Evolutionary conservation across 805 yeast genomes (phyloP).

Genomic region (Wickerhamiella bombiphila): DNA sequence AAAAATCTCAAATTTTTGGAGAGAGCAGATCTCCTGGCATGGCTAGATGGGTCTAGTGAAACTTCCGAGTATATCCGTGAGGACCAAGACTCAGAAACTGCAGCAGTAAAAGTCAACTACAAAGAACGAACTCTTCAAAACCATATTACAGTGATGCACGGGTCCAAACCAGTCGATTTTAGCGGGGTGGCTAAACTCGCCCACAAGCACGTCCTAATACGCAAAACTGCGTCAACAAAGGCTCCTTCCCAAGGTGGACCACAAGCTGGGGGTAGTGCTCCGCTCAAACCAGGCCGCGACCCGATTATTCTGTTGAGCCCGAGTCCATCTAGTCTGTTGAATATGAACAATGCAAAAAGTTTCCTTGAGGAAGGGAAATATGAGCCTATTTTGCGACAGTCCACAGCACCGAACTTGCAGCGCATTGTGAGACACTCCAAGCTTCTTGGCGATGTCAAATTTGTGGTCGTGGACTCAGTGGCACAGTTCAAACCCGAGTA

Average conservation of each 20-base stretch:
- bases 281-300: conserved; percentile 25
- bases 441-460: conserved; percentile 43
- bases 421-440: conserved; percentile 43
- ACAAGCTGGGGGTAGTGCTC: conserved; percentile 1
- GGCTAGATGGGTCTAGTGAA: conserved; percentile 59
- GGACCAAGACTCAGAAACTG: conserved; percentile 3
- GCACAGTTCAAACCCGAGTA: conserved; percentile 87
- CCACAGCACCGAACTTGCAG: conserved; percentile 27
- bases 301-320: conserved; percentile 71
- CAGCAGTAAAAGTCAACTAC: conserved; percentile 3
- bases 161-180: conserved; percentile 25
- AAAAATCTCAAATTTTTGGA: conserved; percentile 69
- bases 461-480: conserved; percentile 75
- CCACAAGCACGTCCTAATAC: conserved; percentile 19
- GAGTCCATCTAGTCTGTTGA: conserved; percentile 57
- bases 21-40: conserved; percentile 67
- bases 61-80: conserved; percentile 38
- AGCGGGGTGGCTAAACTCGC: conserved; percentile 24
- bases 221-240: conserved; percentile 4
- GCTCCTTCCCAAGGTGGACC: not conserved
- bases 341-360: conserved; percentile 48
- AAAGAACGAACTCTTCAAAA: conserved; percentile 23
- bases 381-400: conserved; percentile 33
- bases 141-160: conserved; percentile 29
- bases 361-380: conserved; percentile 61